phyloP scores from a whole-genome alignment of 169 alveolate genomes.

The Amoebophrya sp. region DNA sequence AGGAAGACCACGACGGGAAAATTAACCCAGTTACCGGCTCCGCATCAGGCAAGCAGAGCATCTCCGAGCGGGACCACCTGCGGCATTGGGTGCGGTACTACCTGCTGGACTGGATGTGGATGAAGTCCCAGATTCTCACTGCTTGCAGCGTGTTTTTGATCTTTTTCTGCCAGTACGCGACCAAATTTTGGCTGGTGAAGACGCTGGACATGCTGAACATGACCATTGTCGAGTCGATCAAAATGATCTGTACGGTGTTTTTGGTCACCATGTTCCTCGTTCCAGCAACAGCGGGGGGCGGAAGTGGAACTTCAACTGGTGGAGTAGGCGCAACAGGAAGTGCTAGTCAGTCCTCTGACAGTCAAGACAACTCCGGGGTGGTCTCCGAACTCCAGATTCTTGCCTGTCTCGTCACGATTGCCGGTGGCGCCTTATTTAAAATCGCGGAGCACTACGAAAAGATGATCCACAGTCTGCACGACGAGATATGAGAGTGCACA shows the following conservation, averaged over 20 bases:
- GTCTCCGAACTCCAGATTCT: conserved; percentile 5
- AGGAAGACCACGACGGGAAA: no score
- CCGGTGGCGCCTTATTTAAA: neutral
- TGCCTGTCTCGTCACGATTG: neutral
- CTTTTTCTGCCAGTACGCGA: conserved; percentile 3
- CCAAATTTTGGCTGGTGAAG: neutral
- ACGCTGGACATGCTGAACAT: conserved; percentile 4
- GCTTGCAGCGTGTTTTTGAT: neutral
- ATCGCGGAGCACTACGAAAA: conserved; percentile 20
- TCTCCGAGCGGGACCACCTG: neutral
- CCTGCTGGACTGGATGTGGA: conserved; percentile 19
- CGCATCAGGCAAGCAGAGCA: no score
- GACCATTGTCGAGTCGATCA: conserved; percentile 8
- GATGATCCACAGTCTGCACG: neutral
- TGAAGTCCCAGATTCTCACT: neutral
- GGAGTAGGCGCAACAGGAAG: no score
- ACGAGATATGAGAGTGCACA: no score
- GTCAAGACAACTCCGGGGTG: no score
- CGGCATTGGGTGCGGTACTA: conserved; percentile 6
- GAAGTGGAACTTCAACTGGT: neutral
- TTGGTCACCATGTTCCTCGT: neutral
- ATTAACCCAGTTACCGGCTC: no score
- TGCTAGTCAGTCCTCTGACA: no score
- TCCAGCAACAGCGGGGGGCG: neutral
- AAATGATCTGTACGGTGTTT: neutral